phyloP scores from a whole-genome alignment of 805 yeast species.

The Nakazawaea anatomiae region DNA sequence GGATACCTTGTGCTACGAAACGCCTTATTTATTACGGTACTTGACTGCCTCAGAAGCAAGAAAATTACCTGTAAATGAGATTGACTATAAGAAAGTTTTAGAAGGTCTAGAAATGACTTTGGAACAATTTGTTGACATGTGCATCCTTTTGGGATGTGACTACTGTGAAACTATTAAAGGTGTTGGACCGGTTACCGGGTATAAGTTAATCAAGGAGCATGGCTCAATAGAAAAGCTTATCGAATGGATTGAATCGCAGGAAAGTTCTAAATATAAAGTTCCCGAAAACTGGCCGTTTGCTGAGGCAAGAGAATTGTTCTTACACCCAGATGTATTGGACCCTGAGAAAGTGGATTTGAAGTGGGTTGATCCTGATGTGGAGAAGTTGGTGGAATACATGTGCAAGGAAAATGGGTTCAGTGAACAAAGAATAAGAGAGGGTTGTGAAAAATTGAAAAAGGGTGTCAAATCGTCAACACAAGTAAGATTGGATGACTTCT shows the following conservation, averaged over 20 bases:
- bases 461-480: slow-evolving; percentile 83
- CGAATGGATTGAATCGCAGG: slow-evolving; percentile 50
- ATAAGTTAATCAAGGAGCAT: slow-evolving; percentile 81
- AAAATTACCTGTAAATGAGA: slow-evolving; percentile 87
- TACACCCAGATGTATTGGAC: slow-evolving; percentile 71
- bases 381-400: slow-evolving; percentile 76
- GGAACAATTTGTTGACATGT: slow-evolving; percentile 78
- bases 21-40: slow-evolving; percentile 80
- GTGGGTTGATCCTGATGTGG: slow-evolving; percentile 87
- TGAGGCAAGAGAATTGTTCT: slow-evolving; percentile 80
- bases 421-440: slow-evolving; percentile 86
- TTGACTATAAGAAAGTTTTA: slow-evolving; percentile 58
- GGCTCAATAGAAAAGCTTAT: slow-evolving; percentile 76
- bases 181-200: slow-evolving; percentile 93
- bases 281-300: slow-evolving; percentile 95
- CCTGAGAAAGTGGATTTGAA: slow-evolving; percentile 62
- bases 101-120: slow-evolving; percentile 72
- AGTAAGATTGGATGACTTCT: slow-evolving; percentile 89
- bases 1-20: slow-evolving; percentile 93
- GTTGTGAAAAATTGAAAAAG: slow-evolving; percentile 79
- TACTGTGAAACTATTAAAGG: slow-evolving; percentile 95
- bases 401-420: slow-evolving; percentile 86
- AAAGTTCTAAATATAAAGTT: slow-evolving; percentile 60
- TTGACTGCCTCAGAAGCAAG: slow-evolving; percentile 92
- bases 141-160: slow-evolving; percentile 94